These are phyloP conservation scores for Vigna hirtella DNA, from an alignment of 306 rosid species.

Conservation along the genomic window DNA sequence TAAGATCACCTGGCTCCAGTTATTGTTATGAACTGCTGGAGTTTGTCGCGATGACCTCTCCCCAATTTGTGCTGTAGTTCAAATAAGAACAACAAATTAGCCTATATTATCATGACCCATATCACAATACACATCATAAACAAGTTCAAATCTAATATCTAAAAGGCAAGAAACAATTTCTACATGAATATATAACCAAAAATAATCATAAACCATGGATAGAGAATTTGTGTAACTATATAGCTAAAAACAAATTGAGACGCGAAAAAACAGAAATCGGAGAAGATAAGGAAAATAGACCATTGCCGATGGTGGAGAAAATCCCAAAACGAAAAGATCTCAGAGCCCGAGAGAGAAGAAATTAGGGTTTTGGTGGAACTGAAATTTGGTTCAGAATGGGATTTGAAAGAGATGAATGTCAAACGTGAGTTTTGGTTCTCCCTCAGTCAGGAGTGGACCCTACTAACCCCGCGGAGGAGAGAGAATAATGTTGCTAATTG, in stretches of 20 bases:
- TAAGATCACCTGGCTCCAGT: slow-evolving; percentile 88
- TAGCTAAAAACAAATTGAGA: neutral
- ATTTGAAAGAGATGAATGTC: neutral
- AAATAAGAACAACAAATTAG: slow-evolving; percentile 41
- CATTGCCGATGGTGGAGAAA: slow-evolving; percentile 37
- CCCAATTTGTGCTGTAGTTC: slow-evolving; percentile 80
- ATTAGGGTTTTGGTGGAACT: slow-evolving; percentile 46
- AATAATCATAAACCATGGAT: neutral
- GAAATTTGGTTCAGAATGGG: slow-evolving; percentile 25
- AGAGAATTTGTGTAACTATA: slow-evolving; percentile 7
- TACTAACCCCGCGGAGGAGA: slow-evolving; percentile 17
- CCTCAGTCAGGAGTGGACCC: slow-evolving; percentile 42
- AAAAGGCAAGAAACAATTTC: slow-evolving; percentile 17
- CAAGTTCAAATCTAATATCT: slow-evolving; percentile 2
- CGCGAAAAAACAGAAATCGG: neutral
- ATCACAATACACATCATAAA: slow-evolving; percentile 2
- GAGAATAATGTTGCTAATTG: neutral
- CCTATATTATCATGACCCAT: neutral
- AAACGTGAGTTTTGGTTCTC: slow-evolving; percentile 16
- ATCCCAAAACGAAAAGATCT: slow-evolving; percentile 36
- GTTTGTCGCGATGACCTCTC: slow-evolving; percentile 93
- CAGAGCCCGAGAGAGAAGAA: neutral
- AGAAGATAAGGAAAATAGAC: slow-evolving; percentile 29
- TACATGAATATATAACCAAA: neutral
- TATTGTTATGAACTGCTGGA: slow-evolving; percentile 91